These are phyloP conservation scores for Alternaria triticimaculans DNA, from an alignment of 2,329 filamentous ascomycete genomes.

Conservation along the genomic window DNA sequence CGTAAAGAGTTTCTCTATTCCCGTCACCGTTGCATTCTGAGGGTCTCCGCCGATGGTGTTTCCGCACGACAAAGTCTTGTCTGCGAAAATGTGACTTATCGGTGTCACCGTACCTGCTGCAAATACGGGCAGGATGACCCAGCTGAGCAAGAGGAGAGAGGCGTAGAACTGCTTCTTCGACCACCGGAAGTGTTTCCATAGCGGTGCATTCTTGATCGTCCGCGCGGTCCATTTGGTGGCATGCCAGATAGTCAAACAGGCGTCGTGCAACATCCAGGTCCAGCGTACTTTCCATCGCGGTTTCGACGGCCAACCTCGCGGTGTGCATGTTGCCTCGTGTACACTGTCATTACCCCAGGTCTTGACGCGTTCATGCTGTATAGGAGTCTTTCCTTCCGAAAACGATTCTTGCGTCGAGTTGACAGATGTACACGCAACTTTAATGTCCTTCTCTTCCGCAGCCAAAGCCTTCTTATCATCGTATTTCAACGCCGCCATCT, in stretches of 20 bases:
- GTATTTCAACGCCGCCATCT: neutral
- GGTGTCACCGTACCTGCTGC: conserved; percentile 16
- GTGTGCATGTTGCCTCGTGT: neutral
- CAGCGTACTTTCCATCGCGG: conserved; percentile 3
- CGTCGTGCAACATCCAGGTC: conserved; percentile 4
- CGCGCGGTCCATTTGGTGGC: neutral
- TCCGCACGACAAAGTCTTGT: conserved; percentile 23
- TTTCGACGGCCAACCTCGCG: neutral
- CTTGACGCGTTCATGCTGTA: neutral
- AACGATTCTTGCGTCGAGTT: neutral
- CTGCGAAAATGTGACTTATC: conserved; percentile 11
- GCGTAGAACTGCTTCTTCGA: conserved; percentile 20
- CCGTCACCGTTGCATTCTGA: conserved; percentile 23
- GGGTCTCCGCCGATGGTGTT: conserved; percentile 5
- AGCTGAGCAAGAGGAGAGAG: conserved; percentile 10
- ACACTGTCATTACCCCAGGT: conserved; percentile 13
- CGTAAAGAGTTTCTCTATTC: conserved; percentile 38
- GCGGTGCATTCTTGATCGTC: neutral
- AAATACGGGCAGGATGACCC: conserved; percentile 16
- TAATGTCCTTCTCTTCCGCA: neutral
- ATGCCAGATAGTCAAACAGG: neutral
- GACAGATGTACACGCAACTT: neutral
- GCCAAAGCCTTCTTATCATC: neutral
- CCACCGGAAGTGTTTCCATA: conserved; percentile 1
- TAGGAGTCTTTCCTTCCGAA: neutral